Percentiles rank a stretch among this genome's conserved stretches.
Conservation (phyloP, 2,329 filamentous ascomycete genomes). For the Trichoderma koningii region DNA sequence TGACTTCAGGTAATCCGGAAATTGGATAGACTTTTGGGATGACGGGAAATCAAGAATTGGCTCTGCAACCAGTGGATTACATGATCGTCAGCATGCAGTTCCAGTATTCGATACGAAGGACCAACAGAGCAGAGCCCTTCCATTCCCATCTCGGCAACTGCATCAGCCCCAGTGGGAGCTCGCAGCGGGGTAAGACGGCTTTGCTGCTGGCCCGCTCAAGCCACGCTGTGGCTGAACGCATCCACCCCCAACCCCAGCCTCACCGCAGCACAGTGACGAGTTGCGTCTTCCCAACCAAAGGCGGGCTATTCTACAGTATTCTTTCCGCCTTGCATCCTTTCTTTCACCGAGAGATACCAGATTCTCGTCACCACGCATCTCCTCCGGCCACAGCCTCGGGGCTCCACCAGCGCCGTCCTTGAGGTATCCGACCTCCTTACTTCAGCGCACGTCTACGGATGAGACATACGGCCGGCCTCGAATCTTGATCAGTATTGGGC, state of each 20-base stretch:
- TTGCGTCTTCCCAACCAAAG: background rate
- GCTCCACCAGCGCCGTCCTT: slow-evolving; percentile 10
- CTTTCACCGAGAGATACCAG: background rate
- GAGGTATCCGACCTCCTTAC: background rate
- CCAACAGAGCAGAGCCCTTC: background rate
- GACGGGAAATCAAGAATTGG: no score
- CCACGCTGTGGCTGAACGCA: slow-evolving; percentile 22
- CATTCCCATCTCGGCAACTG: background rate
- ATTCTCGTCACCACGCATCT: slow-evolving; percentile 10
- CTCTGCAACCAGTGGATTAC: background rate
- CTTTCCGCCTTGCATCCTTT: background rate
- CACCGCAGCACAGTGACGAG: background rate
- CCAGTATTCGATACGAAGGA: no score
- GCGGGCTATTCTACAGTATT: background rate
- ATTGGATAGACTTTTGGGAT: no score
- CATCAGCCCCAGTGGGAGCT: slow-evolving; percentile 2
- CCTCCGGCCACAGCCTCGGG: background rate
- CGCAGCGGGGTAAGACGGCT: slow-evolving; percentile 17
- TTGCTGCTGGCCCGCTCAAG: background rate
- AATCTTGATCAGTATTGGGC: slow-evolving; percentile 11
- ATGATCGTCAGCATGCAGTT: background rate
- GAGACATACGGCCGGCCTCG: background rate
- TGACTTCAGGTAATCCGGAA: no score
- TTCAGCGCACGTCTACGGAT: slow-evolving; percentile 3
- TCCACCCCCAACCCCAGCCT: background rate